Evolutionary conservation across 192 early-diverging fungal species (phyloP).

Genomic region (Umbelopsis isabellina): DNA sequence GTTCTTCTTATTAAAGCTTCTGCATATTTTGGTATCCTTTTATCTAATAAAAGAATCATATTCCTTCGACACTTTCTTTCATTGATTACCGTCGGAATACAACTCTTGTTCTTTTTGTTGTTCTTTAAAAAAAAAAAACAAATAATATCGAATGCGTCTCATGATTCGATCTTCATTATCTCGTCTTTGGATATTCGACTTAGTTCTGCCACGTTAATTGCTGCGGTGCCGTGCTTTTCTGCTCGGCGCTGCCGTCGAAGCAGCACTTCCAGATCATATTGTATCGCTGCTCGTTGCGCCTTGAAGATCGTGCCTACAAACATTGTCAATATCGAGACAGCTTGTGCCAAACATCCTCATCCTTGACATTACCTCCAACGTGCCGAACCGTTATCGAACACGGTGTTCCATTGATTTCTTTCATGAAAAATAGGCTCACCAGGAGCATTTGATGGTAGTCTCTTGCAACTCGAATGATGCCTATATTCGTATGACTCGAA

Average conservation of each 20-base stretch:
- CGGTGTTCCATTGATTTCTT: conserved; percentile 39
- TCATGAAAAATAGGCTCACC: conserved; percentile 51
- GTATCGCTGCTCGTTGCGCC: conserved; percentile 43
- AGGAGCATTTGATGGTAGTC: conserved; percentile 48
- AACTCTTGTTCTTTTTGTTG: not conserved
- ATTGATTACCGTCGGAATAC: not conserved
- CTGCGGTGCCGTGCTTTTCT: not conserved
- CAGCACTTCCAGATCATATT: conserved; percentile 36
- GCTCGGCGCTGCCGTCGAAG: conserved; percentile 4
- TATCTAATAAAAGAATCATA: not conserved
- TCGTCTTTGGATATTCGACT: not conserved
- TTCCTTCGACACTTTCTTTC: not conserved
- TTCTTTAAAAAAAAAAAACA: not conserved
- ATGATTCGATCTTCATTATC: conserved; percentile 16
- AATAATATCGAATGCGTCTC: not conserved
- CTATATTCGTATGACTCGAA: conserved; percentile 50
- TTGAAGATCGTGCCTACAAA: conserved; percentile 44
- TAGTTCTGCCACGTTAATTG: not conserved
- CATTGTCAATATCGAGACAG: too few species aligned
- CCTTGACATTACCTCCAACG: conserved; percentile 39
- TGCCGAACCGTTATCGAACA: conserved; percentile 48
- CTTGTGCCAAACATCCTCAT: too few species aligned
- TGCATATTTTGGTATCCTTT: conserved; percentile 21
- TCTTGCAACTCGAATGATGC: conserved; percentile 47
- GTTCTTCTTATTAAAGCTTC: not conserved